phyloP scores from a whole-genome alignment of 1,139 yeast species.

The Kurtzmaniella quercitrusa region DNA sequence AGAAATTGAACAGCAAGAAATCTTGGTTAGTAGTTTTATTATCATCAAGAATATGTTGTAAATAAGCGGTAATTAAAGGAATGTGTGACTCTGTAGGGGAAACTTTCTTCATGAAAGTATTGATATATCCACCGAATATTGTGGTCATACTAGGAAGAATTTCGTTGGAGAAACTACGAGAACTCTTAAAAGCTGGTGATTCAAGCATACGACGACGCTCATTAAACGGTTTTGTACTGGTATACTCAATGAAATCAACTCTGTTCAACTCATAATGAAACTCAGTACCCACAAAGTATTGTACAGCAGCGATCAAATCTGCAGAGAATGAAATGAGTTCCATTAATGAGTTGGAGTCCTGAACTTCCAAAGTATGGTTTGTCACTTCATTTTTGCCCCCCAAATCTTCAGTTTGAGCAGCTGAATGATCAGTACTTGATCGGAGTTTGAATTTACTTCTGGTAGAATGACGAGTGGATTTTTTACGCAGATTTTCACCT shows the following conservation, averaged over 20 bases:
- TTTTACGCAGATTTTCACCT: slow-evolving; percentile 21
- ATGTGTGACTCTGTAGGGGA: slow-evolving; percentile 34
- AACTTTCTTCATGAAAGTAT: slow-evolving; percentile 32
- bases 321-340: slow-evolving; percentile 32
- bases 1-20: slow-evolving; percentile 47
- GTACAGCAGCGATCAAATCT: slow-evolving; percentile 45
- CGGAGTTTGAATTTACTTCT: slow-evolving; percentile 14
- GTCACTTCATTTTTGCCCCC: slow-evolving; percentile 9
- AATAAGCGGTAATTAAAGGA: slow-evolving; percentile 34
- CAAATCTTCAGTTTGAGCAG: neutral
- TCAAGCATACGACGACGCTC: slow-evolving; percentile 27
- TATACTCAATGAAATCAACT: slow-evolving; percentile 45
- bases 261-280: slow-evolving; percentile 62
- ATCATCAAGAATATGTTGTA: slow-evolving; percentile 37
- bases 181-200: slow-evolving; percentile 17
- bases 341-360: slow-evolving; percentile 41
- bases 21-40: slow-evolving; percentile 61
- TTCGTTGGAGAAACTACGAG: slow-evolving; percentile 45
- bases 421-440: slow-evolving; percentile 3
- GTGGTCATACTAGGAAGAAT: slow-evolving; percentile 47
- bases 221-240: slow-evolving; percentile 37
- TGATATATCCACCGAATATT: slow-evolving; percentile 50
- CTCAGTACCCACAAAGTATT: slow-evolving; percentile 57
- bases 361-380: slow-evolving; percentile 20
- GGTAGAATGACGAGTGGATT: slow-evolving; percentile 29